Conservation (phyloP, 139 green algal genomes). For the Mesostigma viride region DNA sequence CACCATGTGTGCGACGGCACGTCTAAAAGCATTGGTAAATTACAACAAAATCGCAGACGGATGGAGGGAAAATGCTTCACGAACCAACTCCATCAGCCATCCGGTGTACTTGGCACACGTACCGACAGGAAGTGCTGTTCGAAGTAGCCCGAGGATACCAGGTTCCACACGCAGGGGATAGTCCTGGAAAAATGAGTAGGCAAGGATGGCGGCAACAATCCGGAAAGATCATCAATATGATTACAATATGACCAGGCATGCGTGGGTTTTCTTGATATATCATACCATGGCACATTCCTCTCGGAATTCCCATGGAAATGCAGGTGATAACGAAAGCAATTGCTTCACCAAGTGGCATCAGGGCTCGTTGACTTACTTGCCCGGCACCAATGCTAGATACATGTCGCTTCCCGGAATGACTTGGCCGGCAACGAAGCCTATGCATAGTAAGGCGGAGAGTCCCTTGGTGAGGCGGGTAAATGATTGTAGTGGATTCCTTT, state of each 20-base stretch:
- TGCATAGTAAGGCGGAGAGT: no score
- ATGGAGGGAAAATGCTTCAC: not conserved
- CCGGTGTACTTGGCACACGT: not conserved
- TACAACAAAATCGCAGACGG: not conserved
- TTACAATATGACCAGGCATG: not conserved
- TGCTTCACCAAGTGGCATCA: not conserved
- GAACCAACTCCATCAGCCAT: not conserved
- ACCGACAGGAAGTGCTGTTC: slow-evolving; percentile 12
- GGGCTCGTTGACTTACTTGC: slow-evolving; percentile 10
- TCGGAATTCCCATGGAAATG: not conserved
- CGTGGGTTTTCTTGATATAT: not conserved
- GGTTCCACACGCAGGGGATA: slow-evolving; percentile 27
- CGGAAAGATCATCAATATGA: not conserved
- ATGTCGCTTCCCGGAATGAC: no score
- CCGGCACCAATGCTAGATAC: slow-evolving; percentile 25
- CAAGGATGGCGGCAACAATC: not conserved
- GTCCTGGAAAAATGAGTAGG: slow-evolving; percentile 12
- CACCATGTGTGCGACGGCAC: no score
- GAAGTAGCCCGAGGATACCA: slow-evolving; percentile 25
- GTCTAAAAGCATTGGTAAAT: no score
- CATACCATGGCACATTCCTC: not conserved
- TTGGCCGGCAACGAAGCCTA: no score
- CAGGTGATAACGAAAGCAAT: no score
- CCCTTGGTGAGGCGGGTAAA: no score
- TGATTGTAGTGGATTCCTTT: no score